Percentiles rank a stretch among this genome's conserved stretches.
Conservation (phyloP, 345 rosid species). For the Erodium maritimum region DNA sequence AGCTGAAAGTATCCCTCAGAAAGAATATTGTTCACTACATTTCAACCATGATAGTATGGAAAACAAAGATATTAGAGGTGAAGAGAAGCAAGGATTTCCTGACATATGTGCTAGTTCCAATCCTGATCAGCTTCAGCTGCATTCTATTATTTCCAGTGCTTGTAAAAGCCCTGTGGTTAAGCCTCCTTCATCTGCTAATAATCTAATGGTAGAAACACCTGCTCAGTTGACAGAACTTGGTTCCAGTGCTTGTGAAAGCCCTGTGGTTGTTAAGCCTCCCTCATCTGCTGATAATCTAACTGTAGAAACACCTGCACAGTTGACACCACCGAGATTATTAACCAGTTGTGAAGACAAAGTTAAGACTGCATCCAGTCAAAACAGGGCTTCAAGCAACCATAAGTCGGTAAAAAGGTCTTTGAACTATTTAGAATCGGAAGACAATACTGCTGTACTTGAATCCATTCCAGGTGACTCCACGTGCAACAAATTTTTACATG, state of each 20-base stretch:
- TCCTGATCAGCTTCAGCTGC: background rate
- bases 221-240: slow-evolving; percentile 33
- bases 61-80: no score
- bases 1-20: no score
- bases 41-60: background rate
- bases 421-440: slow-evolving; percentile 22
- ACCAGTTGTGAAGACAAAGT: slow-evolving; percentile 17
- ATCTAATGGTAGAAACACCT: slow-evolving; percentile 27
- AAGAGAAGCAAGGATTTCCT: slow-evolving; percentile 13
- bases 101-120: slow-evolving; percentile 5
- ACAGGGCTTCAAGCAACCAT: slow-evolving; percentile 7
- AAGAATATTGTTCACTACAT: no score
- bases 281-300: slow-evolving; percentile 12
- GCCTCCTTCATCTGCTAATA: slow-evolving; percentile 13
- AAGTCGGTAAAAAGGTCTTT: slow-evolving; percentile 37
- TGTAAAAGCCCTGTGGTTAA: slow-evolving; percentile 24
- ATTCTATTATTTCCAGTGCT: slow-evolving; percentile 7
- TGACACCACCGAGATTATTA: slow-evolving; percentile 27
- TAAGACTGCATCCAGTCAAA: slow-evolving; percentile 5
- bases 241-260: slow-evolving; percentile 21
- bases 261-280: slow-evolving; percentile 15
- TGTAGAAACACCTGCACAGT: slow-evolving; percentile 37
- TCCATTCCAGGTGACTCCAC: no score
- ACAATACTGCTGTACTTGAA: background rate
- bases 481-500: no score